phyloP scores from a whole-genome alignment of 2,329 filamentous ascomycete species.

The Zymoseptoria tritici region DNA sequence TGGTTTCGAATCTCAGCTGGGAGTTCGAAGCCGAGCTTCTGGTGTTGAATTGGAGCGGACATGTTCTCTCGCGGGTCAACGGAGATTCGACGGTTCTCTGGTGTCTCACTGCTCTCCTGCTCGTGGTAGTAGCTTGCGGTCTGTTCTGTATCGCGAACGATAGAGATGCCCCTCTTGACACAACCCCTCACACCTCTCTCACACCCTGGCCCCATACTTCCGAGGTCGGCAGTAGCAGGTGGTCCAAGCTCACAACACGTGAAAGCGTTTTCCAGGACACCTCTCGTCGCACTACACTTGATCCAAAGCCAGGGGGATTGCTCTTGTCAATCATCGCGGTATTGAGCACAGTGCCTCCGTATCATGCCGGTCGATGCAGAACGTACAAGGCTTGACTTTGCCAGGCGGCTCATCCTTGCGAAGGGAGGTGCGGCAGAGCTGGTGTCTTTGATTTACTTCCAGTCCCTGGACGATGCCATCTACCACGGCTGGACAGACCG shows the following conservation, averaged over 20 bases:
- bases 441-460: conserved; percentile 37
- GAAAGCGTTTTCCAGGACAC: background rate
- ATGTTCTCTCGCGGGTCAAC: background rate
- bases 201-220: background rate
- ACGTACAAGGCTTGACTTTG: conserved; percentile 3
- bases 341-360: background rate
- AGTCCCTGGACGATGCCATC: conserved; percentile 51
- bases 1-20: conserved; percentile 31
- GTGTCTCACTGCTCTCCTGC: background rate
- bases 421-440: conserved; percentile 15
- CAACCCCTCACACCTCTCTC: background rate
- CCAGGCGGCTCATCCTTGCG: conserved; percentile 16
- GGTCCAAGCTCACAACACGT: background rate
- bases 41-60: background rate
- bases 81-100: background rate
- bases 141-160: background rate
- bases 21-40: conserved; percentile 12
- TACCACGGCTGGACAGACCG: conserved; percentile 60
- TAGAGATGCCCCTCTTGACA: background rate
- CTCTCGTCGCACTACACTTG: background rate
- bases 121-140: too few relatives aligned
- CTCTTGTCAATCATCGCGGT: background rate
- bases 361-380: background rate
- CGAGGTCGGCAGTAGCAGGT: background rate
- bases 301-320: too few relatives aligned